Percentiles rank a stretch among this genome's conserved stretches.
These are phyloP conservation scores for Hirschfeldia incana DNA, from an alignment of 345 rosid genomes.

Conservation along the genomic window DNA sequence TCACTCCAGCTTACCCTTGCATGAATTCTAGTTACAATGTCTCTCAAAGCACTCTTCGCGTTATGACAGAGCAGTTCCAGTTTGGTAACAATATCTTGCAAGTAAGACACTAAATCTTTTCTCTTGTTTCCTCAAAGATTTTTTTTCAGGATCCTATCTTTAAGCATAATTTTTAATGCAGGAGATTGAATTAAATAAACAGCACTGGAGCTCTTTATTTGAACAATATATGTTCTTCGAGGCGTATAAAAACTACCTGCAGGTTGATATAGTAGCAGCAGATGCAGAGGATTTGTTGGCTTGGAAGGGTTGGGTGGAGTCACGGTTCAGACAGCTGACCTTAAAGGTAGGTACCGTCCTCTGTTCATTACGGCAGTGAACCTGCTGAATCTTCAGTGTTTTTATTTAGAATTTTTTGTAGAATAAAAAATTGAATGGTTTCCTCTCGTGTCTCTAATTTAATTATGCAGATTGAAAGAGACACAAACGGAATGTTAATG, in stretches of 20 bases:
- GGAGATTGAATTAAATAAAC: slow-evolving; percentile 66
- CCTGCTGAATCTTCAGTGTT: slow-evolving; percentile 1
- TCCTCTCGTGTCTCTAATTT: background rate
- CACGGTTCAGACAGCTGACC: slow-evolving; percentile 72
- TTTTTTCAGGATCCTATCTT: background rate
- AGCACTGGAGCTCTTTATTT: slow-evolving; percentile 62
- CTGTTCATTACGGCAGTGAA: background rate
- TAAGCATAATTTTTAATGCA: slow-evolving; percentile 22
- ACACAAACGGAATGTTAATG: slow-evolving; percentile 70
- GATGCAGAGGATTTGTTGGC: slow-evolving; percentile 60
- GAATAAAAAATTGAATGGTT: background rate
- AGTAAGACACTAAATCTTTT: slow-evolving; percentile 37
- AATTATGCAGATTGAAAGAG: slow-evolving; percentile 67
- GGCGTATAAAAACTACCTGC: slow-evolving; percentile 70
- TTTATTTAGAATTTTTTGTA: background rate
- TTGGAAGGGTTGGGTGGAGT: slow-evolving; percentile 88
- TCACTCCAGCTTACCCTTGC: slow-evolving; percentile 84
- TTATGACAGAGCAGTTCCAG: slow-evolving; percentile 72
- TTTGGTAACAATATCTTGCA: slow-evolving; percentile 60
- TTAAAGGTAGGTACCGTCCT: slow-evolving; percentile 48
- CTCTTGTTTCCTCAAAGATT: background rate
- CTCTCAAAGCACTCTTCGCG: slow-evolving; percentile 67
- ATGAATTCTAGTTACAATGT: slow-evolving; percentile 86
- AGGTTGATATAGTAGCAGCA: slow-evolving; percentile 63
- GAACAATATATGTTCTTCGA: slow-evolving; percentile 71